Conservation (phyloP, 768 basidiomycete genomes). For the Boletus patriciae region DNA sequence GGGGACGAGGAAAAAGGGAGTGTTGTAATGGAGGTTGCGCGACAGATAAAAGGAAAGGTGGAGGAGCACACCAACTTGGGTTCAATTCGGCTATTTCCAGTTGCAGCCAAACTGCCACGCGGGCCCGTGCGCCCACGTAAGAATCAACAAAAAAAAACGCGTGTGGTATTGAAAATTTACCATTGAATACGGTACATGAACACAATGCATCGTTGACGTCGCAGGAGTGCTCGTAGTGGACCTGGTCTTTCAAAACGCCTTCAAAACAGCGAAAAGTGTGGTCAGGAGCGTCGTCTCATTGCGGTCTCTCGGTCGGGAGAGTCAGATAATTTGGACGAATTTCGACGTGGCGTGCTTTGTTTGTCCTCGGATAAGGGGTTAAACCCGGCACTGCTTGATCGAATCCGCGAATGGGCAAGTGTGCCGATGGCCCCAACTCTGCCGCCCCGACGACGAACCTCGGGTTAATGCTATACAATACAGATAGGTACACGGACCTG, state of each 20-base stretch:
- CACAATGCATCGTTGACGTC: conserved; percentile 23
- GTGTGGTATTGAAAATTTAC: conserved; percentile 33
- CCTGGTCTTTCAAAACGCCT: conserved; percentile 12
- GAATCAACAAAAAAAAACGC: conserved; percentile 38
- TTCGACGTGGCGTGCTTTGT: conserved; percentile 28
- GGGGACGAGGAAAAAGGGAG: conserved; percentile 14
- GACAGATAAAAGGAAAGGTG: conserved; percentile 41
- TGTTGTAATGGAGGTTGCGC: conserved; percentile 28
- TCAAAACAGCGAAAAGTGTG: conserved; percentile 6
- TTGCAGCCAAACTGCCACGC: conserved; percentile 40
- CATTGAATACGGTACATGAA: conserved; percentile 32
- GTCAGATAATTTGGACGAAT: conserved; percentile 15
- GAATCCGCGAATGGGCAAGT: conserved; percentile 10
- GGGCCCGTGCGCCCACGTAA: conserved; percentile 41
- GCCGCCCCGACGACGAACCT: conserved; percentile 1
- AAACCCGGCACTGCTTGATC: conserved; percentile 27
- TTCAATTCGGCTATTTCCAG: conserved; percentile 42
- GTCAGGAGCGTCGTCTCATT: not conserved
- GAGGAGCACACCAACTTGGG: conserved; percentile 41
- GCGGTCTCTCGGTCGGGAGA: not conserved
- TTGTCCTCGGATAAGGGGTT: conserved; percentile 33
- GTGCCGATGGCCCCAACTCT: conserved; percentile 1
- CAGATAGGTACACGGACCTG: conserved; percentile 13
- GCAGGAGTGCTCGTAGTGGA: conserved; percentile 19
- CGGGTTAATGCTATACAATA: conserved; percentile 1